These are phyloP conservation scores for Seiridium cupressi DNA, from an alignment of 2,329 filamentous ascomycete species.

Conservation along the genomic window DNA sequence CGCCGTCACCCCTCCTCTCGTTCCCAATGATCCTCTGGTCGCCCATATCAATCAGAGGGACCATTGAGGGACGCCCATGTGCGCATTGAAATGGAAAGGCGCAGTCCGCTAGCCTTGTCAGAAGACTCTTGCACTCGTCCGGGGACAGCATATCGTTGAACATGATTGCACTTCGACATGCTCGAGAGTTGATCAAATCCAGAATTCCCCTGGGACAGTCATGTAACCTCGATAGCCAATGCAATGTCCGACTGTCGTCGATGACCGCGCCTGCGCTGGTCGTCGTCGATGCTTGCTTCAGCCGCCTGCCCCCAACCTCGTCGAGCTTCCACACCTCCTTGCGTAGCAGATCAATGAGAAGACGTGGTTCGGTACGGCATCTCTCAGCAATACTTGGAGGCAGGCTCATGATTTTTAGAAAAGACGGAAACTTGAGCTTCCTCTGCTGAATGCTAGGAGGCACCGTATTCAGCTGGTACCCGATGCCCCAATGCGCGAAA, in stretches of 20 bases:
- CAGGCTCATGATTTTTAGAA: constrained; percentile 54
- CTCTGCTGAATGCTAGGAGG: constrained; percentile 3
- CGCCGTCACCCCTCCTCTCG: constrained; percentile 1
- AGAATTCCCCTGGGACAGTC: constrained; percentile 73
- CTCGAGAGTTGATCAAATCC: constrained; percentile 72
- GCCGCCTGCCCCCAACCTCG: constrained; percentile 33
- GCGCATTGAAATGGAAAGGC: constrained; percentile 81
- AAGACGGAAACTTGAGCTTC: constrained; percentile 9
- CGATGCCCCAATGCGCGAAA: constrained; percentile 74
- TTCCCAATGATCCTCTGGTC: constrained; percentile 8
- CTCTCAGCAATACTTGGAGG: constrained; percentile 74
- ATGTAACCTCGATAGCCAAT: constrained; percentile 63
- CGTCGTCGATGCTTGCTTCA: not conserved
- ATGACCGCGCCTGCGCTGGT: not conserved
- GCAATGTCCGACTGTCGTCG: constrained; percentile 12
- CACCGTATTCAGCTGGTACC: constrained; percentile 47
- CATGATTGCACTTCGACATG: constrained; percentile 81
- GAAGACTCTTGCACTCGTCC: constrained; percentile 56
- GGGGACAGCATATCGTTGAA: constrained; percentile 70
- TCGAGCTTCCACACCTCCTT: constrained; percentile 69
- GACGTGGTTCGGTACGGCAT: constrained; percentile 67
- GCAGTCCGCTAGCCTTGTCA: constrained; percentile 58
- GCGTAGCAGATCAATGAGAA: constrained; percentile 73
- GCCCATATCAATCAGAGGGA: constrained; percentile 56
- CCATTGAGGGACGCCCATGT: constrained; percentile 70